Base-by-base conservation (phyloP, 192 early-diverging fungal species). In the Coemansia sp. region DNA sequence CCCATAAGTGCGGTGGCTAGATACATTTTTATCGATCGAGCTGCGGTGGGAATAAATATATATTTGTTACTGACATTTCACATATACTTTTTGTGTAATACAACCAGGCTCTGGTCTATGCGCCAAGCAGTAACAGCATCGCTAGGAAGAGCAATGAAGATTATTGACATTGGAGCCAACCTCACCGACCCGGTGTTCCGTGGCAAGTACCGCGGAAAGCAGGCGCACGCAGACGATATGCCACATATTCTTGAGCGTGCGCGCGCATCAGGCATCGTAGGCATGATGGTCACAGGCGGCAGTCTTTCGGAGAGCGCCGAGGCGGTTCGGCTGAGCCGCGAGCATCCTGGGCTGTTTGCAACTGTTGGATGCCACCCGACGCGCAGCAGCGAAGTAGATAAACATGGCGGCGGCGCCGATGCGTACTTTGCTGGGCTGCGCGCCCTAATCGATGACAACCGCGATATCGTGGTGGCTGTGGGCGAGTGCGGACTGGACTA, bases 401-500 rank as follows among this genome's bases (percentile, higher is more conserved):
- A 62, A 0, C 60, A 89, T 57, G 19, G 64, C 4, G 74, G 64
- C 26, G 89, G 89, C 10, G 87, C 88, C 3, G 79, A 87, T 10
- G 83, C 68, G 10, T 94, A 93, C 59, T 87, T 85, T 59, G 60
- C 74, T 23, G 71, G 59, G 18, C 66, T 91, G 20, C 73, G 82
- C 37, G 62, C 78, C 6, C 58, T 74, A 23, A 76, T 73, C 29
- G 64, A 75, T 16, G 32, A 26, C 3, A 71, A 80, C 22, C 66
- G 68, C 18, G 78, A 69, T 52, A 83, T 84, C 39, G 84, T 98
- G 1, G 92, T 95, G 2, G 97, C 95, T 2, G 85, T 98, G 66
- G 97, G 97, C 32, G 97, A 98, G 65, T 95, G 92, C 62, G 97
- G 97, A 10, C 82, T 85, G 65, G 97, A 98, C 71, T 98, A 96